These are phyloP conservation scores for Aureobasidium zeae DNA, from an alignment of 2,329 filamentous ascomycete genomes.

Conservation along the genomic window DNA sequence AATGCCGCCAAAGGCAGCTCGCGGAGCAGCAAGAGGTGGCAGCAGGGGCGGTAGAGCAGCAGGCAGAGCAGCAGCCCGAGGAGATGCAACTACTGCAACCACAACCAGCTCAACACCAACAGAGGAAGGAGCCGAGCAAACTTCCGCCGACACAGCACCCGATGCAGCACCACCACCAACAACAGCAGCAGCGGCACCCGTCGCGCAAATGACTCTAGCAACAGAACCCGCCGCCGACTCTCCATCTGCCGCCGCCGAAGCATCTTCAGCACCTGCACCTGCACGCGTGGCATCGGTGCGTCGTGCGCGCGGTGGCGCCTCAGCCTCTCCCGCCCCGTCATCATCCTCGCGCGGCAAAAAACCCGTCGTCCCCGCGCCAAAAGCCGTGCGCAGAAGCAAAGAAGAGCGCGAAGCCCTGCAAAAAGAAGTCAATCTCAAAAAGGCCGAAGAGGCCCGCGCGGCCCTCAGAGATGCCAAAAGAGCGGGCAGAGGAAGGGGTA, in stretches of 20 bases:
- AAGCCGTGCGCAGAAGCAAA: slow-evolving; percentile 37
- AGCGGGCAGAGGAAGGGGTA: slow-evolving; percentile 25
- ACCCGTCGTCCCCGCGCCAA: slow-evolving; percentile 29
- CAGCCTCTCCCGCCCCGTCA: slow-evolving; percentile 13
- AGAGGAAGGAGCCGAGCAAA: too few species aligned
- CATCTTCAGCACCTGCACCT: slow-evolving; percentile 1
- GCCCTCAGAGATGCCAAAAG: slow-evolving; percentile 20
- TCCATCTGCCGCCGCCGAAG: not conserved
- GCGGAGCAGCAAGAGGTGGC: slow-evolving; percentile 12
- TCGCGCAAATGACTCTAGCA: slow-evolving; percentile 15
- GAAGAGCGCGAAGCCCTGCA: slow-evolving; percentile 35
- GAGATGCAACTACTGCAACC: slow-evolving; percentile 2
- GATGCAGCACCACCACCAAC: not conserved
- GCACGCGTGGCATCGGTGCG: slow-evolving; percentile 6
- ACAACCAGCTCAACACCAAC: not conserved
- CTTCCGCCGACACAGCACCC: not conserved
- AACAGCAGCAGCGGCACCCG: slow-evolving; percentile 9
- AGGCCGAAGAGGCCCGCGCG: slow-evolving; percentile 28
- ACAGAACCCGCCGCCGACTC: slow-evolving; percentile 1
- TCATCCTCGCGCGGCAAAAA: slow-evolving; percentile 17
- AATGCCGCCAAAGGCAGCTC: slow-evolving; percentile 18
- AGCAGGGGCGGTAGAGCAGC: slow-evolving; percentile 10
- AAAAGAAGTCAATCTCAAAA: slow-evolving; percentile 31
- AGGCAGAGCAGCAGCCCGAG: slow-evolving; percentile 2
- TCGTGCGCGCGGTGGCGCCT: slow-evolving; percentile 9